phyloP scores from a whole-genome alignment of 2,329 filamentous ascomycete species.

The Calonectria hongkongensis region DNA sequence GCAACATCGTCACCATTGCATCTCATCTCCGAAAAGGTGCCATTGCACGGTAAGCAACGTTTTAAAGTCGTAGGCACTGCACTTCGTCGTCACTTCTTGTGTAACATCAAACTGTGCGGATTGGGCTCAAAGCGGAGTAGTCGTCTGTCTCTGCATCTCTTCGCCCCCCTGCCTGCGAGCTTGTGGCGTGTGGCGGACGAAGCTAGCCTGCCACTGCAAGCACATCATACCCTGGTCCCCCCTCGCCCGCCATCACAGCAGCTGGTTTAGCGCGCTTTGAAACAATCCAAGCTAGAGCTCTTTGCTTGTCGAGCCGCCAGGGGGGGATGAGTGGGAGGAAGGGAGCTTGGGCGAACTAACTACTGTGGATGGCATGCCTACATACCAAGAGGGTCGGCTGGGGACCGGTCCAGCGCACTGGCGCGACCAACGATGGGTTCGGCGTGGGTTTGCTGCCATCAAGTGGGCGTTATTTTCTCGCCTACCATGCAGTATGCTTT shows the following conservation, averaged over 20 bases:
- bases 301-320: background rate
- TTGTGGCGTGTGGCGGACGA: slow-evolving; percentile 13
- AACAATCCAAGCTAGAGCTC: slow-evolving; percentile 2
- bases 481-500: background rate
- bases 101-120: slow-evolving; percentile 7
- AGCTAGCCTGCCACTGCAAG: slow-evolving; percentile 4
- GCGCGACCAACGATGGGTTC: background rate
- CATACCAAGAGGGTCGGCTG: background rate
- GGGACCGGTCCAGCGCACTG: slow-evolving; percentile 19
- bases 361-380: background rate
- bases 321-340: background rate
- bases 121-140: slow-evolving; percentile 2
- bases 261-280: background rate
- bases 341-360: slow-evolving; percentile 8
- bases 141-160: background rate
- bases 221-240: slow-evolving; percentile 1
- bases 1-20: background rate
- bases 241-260: background rate
- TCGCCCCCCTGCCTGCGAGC: background rate
- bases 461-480: slow-evolving; percentile 1
- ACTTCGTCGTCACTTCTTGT: background rate
- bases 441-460: background rate
- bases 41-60: background rate
- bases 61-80: slow-evolving; percentile 5
- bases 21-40: too few relatives aligned